Evolutionary conservation across 2,329 filamentous ascomycete genomes (phyloP).

Genomic region (Fusarium penzigii): DNA sequence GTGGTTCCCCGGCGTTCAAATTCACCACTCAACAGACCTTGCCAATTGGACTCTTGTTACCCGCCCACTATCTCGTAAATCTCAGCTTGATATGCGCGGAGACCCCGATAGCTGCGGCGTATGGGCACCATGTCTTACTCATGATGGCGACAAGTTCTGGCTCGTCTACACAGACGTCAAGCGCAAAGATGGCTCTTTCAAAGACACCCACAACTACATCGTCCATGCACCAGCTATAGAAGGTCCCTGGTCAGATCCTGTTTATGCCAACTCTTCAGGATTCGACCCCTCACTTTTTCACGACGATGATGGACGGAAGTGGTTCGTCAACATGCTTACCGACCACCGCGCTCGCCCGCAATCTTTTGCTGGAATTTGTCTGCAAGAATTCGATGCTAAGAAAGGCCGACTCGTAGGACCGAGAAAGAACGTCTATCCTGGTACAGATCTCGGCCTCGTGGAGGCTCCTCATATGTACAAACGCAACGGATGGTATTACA

Average conservation of each 20-base stretch:
- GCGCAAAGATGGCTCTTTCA: conserved; percentile 66
- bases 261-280: conserved; percentile 60
- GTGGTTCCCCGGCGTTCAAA: conserved; percentile 57
- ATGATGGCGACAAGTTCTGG: conserved; percentile 62
- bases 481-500: conserved; percentile 59
- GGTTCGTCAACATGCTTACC: conserved; percentile 59
- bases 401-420: conserved; percentile 54
- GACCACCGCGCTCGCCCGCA: conserved; percentile 52
- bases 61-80: conserved; percentile 50
- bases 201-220: conserved; percentile 66
- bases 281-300: conserved; percentile 65
- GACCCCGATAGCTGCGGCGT: conserved; percentile 61
- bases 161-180: conserved; percentile 68
- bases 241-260: conserved; percentile 63
- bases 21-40: conserved; percentile 54
- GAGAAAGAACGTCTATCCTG: conserved; percentile 54
- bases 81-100: conserved; percentile 58
- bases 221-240: conserved; percentile 53
- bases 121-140: conserved; percentile 66
- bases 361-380: conserved; percentile 56
- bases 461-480: conserved; percentile 63
- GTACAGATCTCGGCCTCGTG: conserved; percentile 55
- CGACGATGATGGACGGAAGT: conserved; percentile 56
- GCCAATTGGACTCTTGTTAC: conserved; percentile 52
- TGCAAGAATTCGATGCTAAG: conserved; percentile 58